Base-by-base conservation (phyloP, 2,329 filamentous ascomycete genomes). In the Colletotrichum neosansevieriae region DNA sequence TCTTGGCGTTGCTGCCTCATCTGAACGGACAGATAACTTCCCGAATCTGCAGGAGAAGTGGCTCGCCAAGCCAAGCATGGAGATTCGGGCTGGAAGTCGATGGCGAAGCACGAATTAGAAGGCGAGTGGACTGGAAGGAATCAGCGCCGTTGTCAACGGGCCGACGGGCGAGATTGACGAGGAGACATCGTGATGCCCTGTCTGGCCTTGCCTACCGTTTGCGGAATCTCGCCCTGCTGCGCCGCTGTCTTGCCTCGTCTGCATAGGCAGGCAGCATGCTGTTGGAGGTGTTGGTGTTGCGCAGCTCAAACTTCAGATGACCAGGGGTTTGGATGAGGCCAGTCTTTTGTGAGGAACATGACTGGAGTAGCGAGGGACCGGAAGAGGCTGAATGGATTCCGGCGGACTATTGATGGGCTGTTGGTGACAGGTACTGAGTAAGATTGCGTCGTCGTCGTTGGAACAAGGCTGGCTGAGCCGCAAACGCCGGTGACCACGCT, bases 101-200 rank as follows among this genome's bases (percentile, higher is more conserved):
- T 12, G n/a, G 32, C 49, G 42, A 40, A 58, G 58, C 34, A 11
- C 9, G 32, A 17, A 34, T 36, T 6, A 24, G 24, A 13, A 36
- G 29, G 7, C 29, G 45, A n/a, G 47, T 63, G 42, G 44, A 21
- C 47, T 36, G 19, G 42, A 24, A 51, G 34, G 36, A 67, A 40
- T 38, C 36, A 38, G 24, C 45, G 61, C 29, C 32, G 53, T 54
- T 42, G 19, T n/a, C 21, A 44, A 40, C 17, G 38, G 59, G 40
- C 34, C 11, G 50, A 19, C 47, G 29, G 47, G 47, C 54, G 38
- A 68, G 65, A 63, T 64, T 59, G 36, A 68, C 60, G 47, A 65
- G 10, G 49, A 24, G 36, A 11, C 34, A 12, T 6, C 29, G 10
- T 38, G 36, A 38, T 38, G 6, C 36, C 58, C n/a, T 36, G 49